Conservation (phyloP, 1,284 basidiomycete species). For the Malassezia slooffiae region DNA sequence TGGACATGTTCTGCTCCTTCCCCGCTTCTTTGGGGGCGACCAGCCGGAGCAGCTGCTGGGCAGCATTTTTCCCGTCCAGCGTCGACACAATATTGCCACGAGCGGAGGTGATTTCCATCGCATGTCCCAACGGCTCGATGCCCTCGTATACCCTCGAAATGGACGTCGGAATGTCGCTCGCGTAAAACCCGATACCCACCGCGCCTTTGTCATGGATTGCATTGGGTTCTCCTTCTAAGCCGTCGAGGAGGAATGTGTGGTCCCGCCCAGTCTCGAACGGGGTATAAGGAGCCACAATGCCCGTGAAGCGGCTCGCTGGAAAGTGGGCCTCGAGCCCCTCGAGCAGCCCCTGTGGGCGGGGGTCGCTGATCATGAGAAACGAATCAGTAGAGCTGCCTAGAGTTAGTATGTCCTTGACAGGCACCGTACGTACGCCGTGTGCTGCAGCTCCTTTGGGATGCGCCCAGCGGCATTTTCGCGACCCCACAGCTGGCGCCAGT, state of each 20-base stretch:
- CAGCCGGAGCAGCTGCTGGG: slow-evolving; percentile 55
- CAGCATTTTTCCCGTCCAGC: slow-evolving; percentile 59
- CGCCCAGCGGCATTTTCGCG: slow-evolving; percentile 28
- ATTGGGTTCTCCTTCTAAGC: background rate
- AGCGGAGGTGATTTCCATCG: slow-evolving; percentile 49
- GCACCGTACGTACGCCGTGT: too few species aligned
- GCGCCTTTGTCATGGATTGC: slow-evolving; percentile 56
- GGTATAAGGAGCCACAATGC: slow-evolving; percentile 64
- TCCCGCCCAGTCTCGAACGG: slow-evolving; percentile 73
- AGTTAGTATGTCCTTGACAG: too few species aligned
- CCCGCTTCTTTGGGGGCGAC: background rate
- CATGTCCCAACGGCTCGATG: slow-evolving; percentile 52
- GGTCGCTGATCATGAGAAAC: slow-evolving; percentile 58
- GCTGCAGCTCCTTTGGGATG: slow-evolving; percentile 22
- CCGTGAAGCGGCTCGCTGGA: slow-evolving; percentile 54
- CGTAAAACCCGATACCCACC: slow-evolving; percentile 55
- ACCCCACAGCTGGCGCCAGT: slow-evolving; percentile 37
- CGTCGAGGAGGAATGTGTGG: slow-evolving; percentile 58
- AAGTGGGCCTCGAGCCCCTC: slow-evolving; percentile 52
- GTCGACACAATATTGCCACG: slow-evolving; percentile 68
- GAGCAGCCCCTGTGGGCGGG: slow-evolving; percentile 56
- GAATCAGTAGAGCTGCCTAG: too few species aligned
- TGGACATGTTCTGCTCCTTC: too few species aligned
- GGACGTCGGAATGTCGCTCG: slow-evolving; percentile 31
- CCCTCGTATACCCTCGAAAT: slow-evolving; percentile 52